Evolutionary conservation across 2,329 filamentous ascomycete genomes (phyloP), one percentile per base, ranked within the genome.

Genomic region (Fusarium chlamydosporum): DNA sequence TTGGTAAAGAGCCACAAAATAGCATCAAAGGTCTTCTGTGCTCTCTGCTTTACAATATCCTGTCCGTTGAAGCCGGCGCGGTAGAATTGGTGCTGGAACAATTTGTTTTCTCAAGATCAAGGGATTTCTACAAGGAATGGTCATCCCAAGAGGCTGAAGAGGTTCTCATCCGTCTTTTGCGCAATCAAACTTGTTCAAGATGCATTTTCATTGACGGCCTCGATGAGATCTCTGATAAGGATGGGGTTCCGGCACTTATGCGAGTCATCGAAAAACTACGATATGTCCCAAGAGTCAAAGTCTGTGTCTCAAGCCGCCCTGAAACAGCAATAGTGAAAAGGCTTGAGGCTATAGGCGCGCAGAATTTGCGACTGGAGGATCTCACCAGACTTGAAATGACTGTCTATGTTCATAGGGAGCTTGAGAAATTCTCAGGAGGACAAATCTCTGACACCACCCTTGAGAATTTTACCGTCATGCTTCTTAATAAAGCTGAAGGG

Each of bases 391-490:
- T 16, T 0, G 59, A 61, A n/a, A 61, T 61, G 59, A 6, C 0
- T 0, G 0, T 61, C 0, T 54, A 35, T 29, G 0, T 38, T 2
- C 20, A 2, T 0, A 4, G 18, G 0, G 8, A 61, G 4, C 23
- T 61, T 0, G 4, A 27, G 0, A 2, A 0, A 3, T 13, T 33
- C 1, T 6, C 26, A 10, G 1, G 5, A 0, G 7, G 7, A 1
- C 2, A 2, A 0, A n/a, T 35, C 0, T 6, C 42, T 0, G 1
- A 2, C 13, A 11, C 13, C 0, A 1, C 4, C 0, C 3, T 26
- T 3, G 0, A 6, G 0, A 0, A 0, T 0, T 15, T 60, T 1
- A 9, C 3, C 3, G 0, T 0, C 0, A 1, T 0, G 0, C 57
- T 61, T 1, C 4, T 61, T 0, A 0, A 0, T 0, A 61, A 61